Conservation (phyloP, 495 filamentous ascomycete genomes). For the Penicillium simplicissimum region DNA sequence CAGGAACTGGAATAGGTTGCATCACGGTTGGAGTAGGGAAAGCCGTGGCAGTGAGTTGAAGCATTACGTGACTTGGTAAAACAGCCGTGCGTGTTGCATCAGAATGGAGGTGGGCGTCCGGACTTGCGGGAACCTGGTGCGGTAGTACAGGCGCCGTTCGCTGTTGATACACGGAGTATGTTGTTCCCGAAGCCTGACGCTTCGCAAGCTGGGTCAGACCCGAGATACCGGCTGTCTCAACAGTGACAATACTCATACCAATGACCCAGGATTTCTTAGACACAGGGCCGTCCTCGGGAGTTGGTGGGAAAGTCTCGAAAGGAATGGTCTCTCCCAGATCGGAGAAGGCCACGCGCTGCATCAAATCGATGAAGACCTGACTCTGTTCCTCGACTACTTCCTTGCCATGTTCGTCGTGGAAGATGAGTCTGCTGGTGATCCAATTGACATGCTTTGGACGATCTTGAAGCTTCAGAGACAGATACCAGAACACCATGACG, state of each 20-base stretch:
- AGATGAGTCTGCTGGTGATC: conserved; percentile 86
- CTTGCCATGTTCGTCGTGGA: conserved; percentile 68
- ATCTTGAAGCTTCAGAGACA: conserved; percentile 80
- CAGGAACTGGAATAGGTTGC: conserved; percentile 77
- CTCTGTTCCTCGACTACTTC: conserved; percentile 87
- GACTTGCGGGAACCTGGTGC: conserved; percentile 60
- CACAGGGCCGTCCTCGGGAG: conserved; percentile 65
- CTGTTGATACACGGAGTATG: conserved; percentile 72
- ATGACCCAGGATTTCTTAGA: conserved; percentile 80
- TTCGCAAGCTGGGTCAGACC: conserved; percentile 80
- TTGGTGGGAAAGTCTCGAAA: conserved; percentile 57
- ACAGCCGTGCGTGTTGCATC: conserved; percentile 46
- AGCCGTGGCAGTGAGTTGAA: conserved; percentile 65
- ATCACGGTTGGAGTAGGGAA: conserved; percentile 67
- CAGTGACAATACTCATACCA: conserved; percentile 82
- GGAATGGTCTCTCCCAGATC: conserved; percentile 65
- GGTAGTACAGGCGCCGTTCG: conserved; percentile 65
- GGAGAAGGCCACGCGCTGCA: conserved; percentile 87
- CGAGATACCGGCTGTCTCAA: conserved; percentile 73
- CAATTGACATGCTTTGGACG: conserved; percentile 81
- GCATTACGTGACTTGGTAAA: conserved; percentile 80
- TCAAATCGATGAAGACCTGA: conserved; percentile 90
- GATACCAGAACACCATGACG: conserved; percentile 95
- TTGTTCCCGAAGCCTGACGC: conserved; percentile 81
- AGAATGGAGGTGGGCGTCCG: conserved; percentile 45